These are phyloP conservation scores for Halteria grandinella DNA, from an alignment of 73 alveolate genomes.

Conservation along the genomic window DNA sequence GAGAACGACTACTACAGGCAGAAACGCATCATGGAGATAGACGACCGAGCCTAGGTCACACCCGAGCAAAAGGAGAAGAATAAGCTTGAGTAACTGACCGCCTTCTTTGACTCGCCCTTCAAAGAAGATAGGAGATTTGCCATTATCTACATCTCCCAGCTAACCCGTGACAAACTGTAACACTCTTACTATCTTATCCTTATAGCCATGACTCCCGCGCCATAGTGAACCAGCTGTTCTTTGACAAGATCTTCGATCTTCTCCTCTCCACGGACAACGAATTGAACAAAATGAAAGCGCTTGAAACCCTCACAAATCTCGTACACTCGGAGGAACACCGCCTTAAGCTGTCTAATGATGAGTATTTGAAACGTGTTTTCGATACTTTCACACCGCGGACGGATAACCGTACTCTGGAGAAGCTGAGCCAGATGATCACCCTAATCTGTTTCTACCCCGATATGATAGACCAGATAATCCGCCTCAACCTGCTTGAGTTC, in stretches of 20 bases:
- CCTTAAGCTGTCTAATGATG: conserved; percentile 37
- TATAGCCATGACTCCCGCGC: conserved; percentile 33
- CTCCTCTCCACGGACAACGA: conserved; percentile 60
- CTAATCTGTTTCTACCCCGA: conserved; percentile 67
- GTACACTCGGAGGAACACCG: conserved; percentile 46
- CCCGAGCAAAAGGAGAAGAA: too few species aligned
- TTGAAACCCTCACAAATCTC: conserved; percentile 61
- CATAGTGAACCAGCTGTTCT: conserved; percentile 61
- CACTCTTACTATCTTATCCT: too few species aligned
- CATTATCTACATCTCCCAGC: conserved; percentile 48
- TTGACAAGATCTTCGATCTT: conserved; percentile 42
- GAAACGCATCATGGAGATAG: conserved; percentile 47
- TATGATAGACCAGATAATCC: conserved; percentile 57
- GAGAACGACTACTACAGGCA: conserved; percentile 69
- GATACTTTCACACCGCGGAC: conserved; percentile 1
- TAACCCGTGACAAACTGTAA: conserved; percentile 62
- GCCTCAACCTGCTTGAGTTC: conserved; percentile 52
- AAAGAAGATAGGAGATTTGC: conserved; percentile 68
- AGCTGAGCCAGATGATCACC: conserved; percentile 68
- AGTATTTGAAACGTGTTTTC: conserved; percentile 53
- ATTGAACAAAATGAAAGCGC: conserved; percentile 45
- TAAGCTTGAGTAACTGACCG: conserved; percentile 37
- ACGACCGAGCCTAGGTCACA: too few species aligned
- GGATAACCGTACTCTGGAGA: conserved; percentile 54
- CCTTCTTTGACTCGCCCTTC: conserved; percentile 62